Base-by-base conservation (phyloP, 2,329 filamentous ascomycete species). In the Dothistroma pini region DNA sequence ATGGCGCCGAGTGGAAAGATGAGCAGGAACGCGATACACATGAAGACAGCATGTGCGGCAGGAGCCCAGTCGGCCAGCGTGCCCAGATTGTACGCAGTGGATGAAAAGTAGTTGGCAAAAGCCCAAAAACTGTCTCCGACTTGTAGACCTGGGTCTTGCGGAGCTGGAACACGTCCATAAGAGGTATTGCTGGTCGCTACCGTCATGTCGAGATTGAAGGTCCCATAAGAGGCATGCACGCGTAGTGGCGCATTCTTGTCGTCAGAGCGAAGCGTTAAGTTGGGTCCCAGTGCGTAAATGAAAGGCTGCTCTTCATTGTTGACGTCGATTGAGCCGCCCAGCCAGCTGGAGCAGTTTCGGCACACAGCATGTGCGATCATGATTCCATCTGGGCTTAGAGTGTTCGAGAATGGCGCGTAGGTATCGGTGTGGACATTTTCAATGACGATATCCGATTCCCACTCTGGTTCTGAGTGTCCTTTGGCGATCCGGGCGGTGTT, bases 271-370 rank as follows among this genome's bases (percentile, higher is more conserved):
- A 77, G 58, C 60, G 69, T 54, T 69, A 55, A 49, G 10, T 72
- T 70, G 8, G 72, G 70, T 2, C 77, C 77, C 8, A 79, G 74
- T 3, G 77, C 77, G 60, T 76, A 79, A 29, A 79, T 75, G 72
- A 78, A 78, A 1, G 75, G 75, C 25, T 77, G 73, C 0, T 65
- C 38, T 0, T 63, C 66, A 41, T 68, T 71, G 6, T 67, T 70
- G 0, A 67, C 56, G 59, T 79, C 72, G 2, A 79, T 66, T 35
- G 68, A 73, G 22, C 73, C 74, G n/a, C 64, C 65, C 14, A 64
- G 67, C 75, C 75, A 78, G 50, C 66, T 65, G 14, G 73, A 71
- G 67, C 77, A 79, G 64, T 76, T 75, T 9, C 68, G 66, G 64
- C 77, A 79, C 2, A 75, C 66, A 1, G 74, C 75, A 51, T 74